phyloP scores from a whole-genome alignment of 768 basidiomycete species.

The Boletus eberwhitei region DNA sequence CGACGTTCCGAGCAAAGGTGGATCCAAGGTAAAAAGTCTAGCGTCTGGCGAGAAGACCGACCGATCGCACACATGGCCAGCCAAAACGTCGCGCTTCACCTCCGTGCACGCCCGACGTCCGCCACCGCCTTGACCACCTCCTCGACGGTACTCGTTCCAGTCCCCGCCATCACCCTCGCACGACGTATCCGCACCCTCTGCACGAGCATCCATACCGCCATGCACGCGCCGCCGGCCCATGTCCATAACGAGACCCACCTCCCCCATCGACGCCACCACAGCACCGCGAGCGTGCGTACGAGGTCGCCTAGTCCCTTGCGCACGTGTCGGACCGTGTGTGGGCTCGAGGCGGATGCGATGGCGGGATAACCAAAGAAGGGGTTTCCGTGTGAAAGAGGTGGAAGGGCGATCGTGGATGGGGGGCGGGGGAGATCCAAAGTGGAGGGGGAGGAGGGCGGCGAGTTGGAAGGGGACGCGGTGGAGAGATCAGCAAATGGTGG shows the following conservation, averaged over 20 bases:
- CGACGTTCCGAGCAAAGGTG: no score
- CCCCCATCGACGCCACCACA: conserved; percentile 70
- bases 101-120: neutral
- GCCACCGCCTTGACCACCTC: neutral
- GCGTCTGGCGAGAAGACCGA: no score
- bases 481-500: neutral
- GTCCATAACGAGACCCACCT: conserved; percentile 23
- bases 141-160: neutral
- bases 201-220: conserved; percentile 30
- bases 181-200: neutral
- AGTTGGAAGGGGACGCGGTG: neutral
- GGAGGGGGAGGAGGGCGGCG: neutral
- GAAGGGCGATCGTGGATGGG: conserved; percentile 26
- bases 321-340: conserved; percentile 51
- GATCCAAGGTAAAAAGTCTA: no score
- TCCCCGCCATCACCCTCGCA: neutral
- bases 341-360: conserved; percentile 25
- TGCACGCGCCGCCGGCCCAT: conserved; percentile 31
- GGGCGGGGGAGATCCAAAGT: neutral
- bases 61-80: no score
- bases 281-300: conserved; percentile 51
- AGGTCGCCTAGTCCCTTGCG: conserved; percentile 71
- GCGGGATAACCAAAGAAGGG: conserved; percentile 77
- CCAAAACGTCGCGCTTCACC: no score
- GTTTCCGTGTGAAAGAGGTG: conserved; percentile 60